Evolutionary conservation across 306 rosid genomes (phyloP).

Genomic region (Rubus parviflorus): DNA sequence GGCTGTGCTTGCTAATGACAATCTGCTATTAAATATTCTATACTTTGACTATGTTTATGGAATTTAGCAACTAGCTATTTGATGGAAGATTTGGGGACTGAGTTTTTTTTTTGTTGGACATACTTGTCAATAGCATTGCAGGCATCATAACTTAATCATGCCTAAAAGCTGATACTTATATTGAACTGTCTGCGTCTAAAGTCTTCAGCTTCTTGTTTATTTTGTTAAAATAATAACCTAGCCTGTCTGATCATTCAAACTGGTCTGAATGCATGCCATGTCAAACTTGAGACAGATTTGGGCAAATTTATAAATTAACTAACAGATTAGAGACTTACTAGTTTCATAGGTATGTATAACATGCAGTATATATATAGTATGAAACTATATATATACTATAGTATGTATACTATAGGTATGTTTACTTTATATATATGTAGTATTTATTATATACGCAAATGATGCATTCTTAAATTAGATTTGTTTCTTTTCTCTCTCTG

Average conservation of each 20-base stretch:
- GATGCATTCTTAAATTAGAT: conserved; percentile 16
- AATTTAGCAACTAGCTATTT: background rate
- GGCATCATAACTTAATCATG: background rate
- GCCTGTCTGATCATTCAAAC: background rate
- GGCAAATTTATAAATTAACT: background rate
- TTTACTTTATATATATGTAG: background rate
- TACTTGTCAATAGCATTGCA: background rate
- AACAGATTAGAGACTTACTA: background rate
- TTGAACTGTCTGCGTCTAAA: background rate
- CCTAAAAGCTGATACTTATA: background rate
- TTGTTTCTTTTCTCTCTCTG: conserved; percentile 20
- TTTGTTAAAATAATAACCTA: conserved; percentile 14
- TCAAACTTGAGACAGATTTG: background rate
- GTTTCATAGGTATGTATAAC: background rate
- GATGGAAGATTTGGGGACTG: conserved; percentile 4
- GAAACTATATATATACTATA: too few relatives aligned
- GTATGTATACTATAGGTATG: too few relatives aligned
- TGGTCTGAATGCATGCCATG: background rate
- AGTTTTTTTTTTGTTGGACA: too few relatives aligned
- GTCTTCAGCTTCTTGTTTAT: conserved; percentile 2
- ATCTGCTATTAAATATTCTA: conserved; percentile 15
- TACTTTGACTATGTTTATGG: conserved; percentile 4
- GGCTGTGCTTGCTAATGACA: conserved; percentile 21
- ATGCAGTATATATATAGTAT: background rate
- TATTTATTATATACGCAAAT: background rate